Conservation (phyloP, 2,329 filamentous ascomycete genomes). For the Fonsecaea nubica region DNA sequence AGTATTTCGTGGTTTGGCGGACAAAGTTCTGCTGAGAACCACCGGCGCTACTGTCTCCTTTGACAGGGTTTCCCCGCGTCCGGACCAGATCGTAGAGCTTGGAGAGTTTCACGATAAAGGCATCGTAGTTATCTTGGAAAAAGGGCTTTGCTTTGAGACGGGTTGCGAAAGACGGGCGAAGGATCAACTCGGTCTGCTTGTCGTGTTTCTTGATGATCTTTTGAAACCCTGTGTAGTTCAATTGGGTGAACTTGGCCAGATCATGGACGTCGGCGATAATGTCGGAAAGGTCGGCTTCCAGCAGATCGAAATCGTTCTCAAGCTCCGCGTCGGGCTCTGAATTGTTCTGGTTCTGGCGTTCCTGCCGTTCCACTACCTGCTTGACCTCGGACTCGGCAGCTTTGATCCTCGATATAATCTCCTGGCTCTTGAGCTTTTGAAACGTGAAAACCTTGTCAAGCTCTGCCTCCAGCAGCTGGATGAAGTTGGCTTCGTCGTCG, state of each 20-base stretch:
- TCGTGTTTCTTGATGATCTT: conserved; percentile 99
- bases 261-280: conserved; percentile 99
- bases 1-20: conserved; percentile 98
- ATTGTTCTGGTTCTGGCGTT: conserved; percentile 53
- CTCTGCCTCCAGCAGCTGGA: conserved; percentile 84
- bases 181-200: conserved; percentile 94
- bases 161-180: conserved; percentile 94
- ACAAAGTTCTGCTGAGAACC: conserved; percentile 94
- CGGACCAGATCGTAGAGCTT: conserved; percentile 94
- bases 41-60: conserved; percentile 89
- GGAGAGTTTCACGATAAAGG: conserved; percentile 91
- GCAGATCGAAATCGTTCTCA: conserved; percentile 90
- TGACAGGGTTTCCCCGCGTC: conserved; percentile 88
- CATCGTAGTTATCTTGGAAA: conserved; percentile 98
- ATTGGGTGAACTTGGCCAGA: conserved; percentile 94
- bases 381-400: conserved; percentile 87
- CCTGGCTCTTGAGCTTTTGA: conserved; percentile 95
- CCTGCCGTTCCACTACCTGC: conserved; percentile 79
- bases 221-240: conserved; percentile 99
- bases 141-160: conserved; percentile 95
- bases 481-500: conserved; percentile 88
- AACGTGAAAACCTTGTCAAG: conserved; percentile 98
- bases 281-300: conserved; percentile 94
- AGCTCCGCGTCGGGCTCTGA: conserved; percentile 50
- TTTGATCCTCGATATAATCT: conserved; percentile 89